Evolutionary conservation across 192 early-diverging fungal genomes (phyloP).

Genomic region (Backusella macrospora): DNA sequence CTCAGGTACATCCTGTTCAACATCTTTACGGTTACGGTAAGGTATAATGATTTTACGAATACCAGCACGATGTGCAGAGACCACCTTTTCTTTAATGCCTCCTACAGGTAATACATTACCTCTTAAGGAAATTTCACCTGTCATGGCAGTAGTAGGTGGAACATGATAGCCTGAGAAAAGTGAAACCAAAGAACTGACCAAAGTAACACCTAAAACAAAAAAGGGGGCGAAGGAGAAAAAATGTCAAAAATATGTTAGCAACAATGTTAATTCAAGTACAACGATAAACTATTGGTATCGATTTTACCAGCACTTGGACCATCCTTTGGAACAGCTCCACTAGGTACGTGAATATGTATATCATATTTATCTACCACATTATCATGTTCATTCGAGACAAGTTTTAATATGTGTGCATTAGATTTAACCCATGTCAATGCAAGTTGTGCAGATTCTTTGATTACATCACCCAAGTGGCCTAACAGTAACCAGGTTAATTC

Average conservation of each 20-base stretch:
- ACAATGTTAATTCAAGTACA: background rate
- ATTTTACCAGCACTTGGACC: conserved; percentile 64
- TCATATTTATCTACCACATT: conserved; percentile 58
- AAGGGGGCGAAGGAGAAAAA: background rate
- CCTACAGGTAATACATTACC: conserved; percentile 83
- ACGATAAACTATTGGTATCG: background rate
- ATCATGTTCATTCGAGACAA: conserved; percentile 40
- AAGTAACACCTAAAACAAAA: conserved; percentile 49
- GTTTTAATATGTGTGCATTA: conserved; percentile 59
- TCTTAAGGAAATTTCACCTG: conserved; percentile 83
- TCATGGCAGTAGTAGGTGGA: conserved; percentile 69
- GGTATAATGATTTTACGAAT: conserved; percentile 75
- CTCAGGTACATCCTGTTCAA: conserved; percentile 68
- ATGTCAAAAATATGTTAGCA: background rate
- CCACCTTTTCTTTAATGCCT: conserved; percentile 86
- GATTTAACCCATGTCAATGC: conserved; percentile 75
- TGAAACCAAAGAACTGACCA: conserved; percentile 80
- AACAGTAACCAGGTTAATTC: conserved; percentile 10
- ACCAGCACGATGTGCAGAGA: conserved; percentile 78
- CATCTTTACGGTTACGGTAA: conserved; percentile 68
- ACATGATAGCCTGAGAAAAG: conserved; percentile 64
- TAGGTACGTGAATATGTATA: conserved; percentile 85
- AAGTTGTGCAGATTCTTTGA: conserved; percentile 82
- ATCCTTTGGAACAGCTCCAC: conserved; percentile 82
- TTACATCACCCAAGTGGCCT: conserved; percentile 80